Base-by-base conservation (phyloP, 257 asterid genomes). In the Cinchona pubescens region DNA sequence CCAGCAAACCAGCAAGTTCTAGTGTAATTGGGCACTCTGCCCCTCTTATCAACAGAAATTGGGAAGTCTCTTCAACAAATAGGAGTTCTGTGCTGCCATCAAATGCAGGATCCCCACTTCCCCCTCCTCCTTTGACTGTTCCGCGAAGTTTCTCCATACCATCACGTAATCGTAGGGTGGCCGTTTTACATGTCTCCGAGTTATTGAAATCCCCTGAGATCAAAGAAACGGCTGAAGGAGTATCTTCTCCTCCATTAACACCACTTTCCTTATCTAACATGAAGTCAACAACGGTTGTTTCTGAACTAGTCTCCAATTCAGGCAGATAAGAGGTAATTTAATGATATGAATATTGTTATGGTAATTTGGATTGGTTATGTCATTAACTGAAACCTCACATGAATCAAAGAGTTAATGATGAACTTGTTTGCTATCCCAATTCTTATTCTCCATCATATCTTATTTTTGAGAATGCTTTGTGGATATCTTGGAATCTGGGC, bases 71-170 rank as follows among this genome's bases (percentile, higher is more conserved):
- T 43, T 92, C 97, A 16, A 82, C 91, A 62, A 90, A 76, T 76
- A 87, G 88, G 83, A 84, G 76, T 74, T 79, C 85, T 67, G 55
- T 76, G 15, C 73, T 69, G 78, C 83, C 78, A 71, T 79, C 91
- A 45, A 87, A 79, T 63, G 84, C 85, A 73, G 90, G 92, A 6
- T 85, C 96, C 75, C 87, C 90, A 29, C 96, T 89, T 82, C 97
- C 97, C 34, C 97, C 97, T 12, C 90, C 88, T 12, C 90, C 88
- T 25, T 53, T 88, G 67, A 80, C 85, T 71, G 92, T 92, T 75
- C 86, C 97, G 56, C 82, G 90, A 60, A 94, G 97, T 81, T 94
- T 90, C 90, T 89, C 96, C 72, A 88, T 90, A 82, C 92, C 93
- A 10, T 86, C 97, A 35, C 81, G 85, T 51, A 76, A 85, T 79